A percentile compares a stretch with the other conserved stretches of the same genome.
Evolutionary conservation across 345 rosid genomes (phyloP).

Genomic region (Lepidium didymum): DNA sequence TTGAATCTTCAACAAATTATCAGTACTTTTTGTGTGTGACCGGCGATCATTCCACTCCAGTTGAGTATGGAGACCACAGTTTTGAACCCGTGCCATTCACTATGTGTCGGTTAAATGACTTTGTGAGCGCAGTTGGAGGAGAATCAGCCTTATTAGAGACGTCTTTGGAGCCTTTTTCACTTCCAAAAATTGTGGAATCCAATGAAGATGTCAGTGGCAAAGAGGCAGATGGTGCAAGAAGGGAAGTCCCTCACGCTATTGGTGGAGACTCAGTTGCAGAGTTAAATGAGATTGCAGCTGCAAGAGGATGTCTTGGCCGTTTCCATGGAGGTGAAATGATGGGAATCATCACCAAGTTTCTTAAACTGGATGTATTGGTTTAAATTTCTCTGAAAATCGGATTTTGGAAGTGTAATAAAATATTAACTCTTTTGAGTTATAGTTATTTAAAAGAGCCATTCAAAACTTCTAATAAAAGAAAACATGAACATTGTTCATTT

Average conservation of each 20-base stretch:
- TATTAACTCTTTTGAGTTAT: background rate
- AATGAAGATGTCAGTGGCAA: slow-evolving; percentile 11
- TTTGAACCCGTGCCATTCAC: slow-evolving; percentile 88
- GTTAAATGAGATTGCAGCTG: slow-evolving; percentile 72
- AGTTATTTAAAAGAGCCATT: background rate
- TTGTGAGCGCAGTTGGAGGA: slow-evolving; percentile 69
- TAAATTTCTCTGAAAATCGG: background rate
- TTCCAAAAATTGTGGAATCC: slow-evolving; percentile 45
- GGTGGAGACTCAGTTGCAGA: slow-evolving; percentile 73
- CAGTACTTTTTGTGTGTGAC: slow-evolving; percentile 74
- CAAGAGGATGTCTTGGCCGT: slow-evolving; percentile 90
- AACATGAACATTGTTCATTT: background rate
- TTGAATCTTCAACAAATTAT: slow-evolving; percentile 51
- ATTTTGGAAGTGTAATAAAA: slow-evolving; percentile 12
- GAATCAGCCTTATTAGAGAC: slow-evolving; percentile 44
- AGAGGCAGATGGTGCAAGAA: background rate
- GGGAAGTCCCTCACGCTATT: slow-evolving; percentile 19
- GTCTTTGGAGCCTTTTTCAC: slow-evolving; percentile 79
- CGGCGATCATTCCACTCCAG: slow-evolving; percentile 95
- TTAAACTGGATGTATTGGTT: slow-evolving; percentile 13
- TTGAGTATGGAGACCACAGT: slow-evolving; percentile 96
- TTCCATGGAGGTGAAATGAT: slow-evolving; percentile 68
- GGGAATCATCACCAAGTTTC: slow-evolving; percentile 26
- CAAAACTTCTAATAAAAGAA: no score
- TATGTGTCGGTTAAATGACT: slow-evolving; percentile 62